Conservation (phyloP, 106 monocot genomes). For the Gastrodia elata region DNA sequence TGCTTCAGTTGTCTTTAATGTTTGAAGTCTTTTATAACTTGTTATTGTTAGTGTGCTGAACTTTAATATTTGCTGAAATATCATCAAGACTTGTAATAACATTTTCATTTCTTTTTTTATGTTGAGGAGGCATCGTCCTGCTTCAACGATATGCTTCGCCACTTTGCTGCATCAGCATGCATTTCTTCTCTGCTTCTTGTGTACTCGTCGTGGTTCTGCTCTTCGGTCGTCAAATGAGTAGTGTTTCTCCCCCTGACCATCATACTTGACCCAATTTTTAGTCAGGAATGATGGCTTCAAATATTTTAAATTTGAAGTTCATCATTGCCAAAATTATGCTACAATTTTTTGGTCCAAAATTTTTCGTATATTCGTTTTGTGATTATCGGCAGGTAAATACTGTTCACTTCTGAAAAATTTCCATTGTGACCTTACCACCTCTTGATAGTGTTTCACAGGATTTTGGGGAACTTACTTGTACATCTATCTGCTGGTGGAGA, state of each 20-base stretch:
- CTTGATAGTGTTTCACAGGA: slow-evolving; percentile 7
- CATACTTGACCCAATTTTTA: too few species aligned
- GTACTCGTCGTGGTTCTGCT: slow-evolving; percentile 23
- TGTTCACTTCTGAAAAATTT: neutral
- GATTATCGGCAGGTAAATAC: neutral
- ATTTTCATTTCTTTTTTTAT: slow-evolving; percentile 13
- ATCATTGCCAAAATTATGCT: neutral
- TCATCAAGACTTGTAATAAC: neutral
- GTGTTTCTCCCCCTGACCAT: neutral
- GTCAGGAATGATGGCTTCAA: neutral
- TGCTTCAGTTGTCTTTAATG: slow-evolving; percentile 3
- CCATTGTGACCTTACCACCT: neutral
- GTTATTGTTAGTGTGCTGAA: slow-evolving; percentile 4
- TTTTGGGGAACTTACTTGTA: neutral
- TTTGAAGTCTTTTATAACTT: neutral
- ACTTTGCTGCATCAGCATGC: slow-evolving; percentile 8
- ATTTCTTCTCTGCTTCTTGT: slow-evolving; percentile 19
- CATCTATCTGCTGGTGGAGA: neutral
- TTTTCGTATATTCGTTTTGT: neutral
- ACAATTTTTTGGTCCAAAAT: neutral
- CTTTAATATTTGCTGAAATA: neutral
- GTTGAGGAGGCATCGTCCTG: slow-evolving; percentile 30
- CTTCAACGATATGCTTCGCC: slow-evolving; percentile 26
- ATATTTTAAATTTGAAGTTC: neutral
- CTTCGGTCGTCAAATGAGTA: slow-evolving; percentile 13